Conservation (phyloP, 768 basidiomycete genomes). For the Russula compacta region DNA sequence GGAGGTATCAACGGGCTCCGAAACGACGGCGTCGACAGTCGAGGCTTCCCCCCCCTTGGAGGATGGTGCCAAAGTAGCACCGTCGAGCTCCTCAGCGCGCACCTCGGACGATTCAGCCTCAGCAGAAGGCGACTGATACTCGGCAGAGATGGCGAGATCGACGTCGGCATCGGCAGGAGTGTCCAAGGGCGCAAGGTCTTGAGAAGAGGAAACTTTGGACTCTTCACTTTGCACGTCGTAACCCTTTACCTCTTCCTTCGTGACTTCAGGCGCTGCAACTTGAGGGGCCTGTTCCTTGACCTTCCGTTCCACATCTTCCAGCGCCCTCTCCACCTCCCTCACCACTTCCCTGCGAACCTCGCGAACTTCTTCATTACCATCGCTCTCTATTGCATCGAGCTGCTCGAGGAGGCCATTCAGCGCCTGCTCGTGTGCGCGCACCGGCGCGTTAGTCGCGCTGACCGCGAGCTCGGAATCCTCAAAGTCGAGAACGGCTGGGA, state of each 20-base stretch:
- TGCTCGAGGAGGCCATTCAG: constrained; percentile 52
- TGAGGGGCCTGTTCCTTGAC: background rate
- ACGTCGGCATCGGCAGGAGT: background rate
- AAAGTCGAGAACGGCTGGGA: constrained; percentile 6
- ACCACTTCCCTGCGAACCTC: constrained; percentile 45
- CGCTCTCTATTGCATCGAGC: constrained; percentile 62
- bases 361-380: constrained; percentile 47
- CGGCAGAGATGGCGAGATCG: background rate
- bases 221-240: background rate
- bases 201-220: background rate
- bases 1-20: background rate
- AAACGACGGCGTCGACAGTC: background rate
- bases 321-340: constrained; percentile 49
- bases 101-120: background rate
- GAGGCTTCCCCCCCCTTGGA: background rate
- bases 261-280: background rate
- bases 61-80: too few species aligned
- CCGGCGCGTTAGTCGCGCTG: constrained; percentile 46
- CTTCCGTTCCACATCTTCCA: constrained; percentile 38
- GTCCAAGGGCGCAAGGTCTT: background rate
- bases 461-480: constrained; percentile 39
- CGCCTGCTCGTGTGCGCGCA: constrained; percentile 53
- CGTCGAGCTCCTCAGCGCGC: background rate
- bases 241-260: background rate
- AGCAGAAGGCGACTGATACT: background rate